These are phyloP conservation scores for Nitzschia putrida DNA, from an alignment of 108 stramenopile genomes.

Conservation along the genomic window DNA sequence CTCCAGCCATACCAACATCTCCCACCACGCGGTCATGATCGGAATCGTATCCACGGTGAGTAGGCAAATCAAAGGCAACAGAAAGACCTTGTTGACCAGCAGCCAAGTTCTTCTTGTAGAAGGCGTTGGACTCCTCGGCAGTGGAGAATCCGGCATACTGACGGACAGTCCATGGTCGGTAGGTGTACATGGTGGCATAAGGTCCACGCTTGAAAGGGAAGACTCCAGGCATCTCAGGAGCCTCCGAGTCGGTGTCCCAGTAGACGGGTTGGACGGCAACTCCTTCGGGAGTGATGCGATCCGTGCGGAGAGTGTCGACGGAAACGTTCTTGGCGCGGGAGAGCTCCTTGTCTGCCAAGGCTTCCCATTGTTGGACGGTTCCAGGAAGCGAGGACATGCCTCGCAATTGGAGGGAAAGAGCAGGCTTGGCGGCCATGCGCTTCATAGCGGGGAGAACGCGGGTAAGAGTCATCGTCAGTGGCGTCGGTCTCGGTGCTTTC, in stretches of 20 bases:
- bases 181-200: conserved; percentile 98
- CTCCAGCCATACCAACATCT: conserved; percentile 99
- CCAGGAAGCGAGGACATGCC: conserved; percentile 10
- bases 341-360: conserved; percentile 71
- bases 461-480: too few species aligned
- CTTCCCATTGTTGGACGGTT: conserved; percentile 63
- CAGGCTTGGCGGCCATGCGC: too few species aligned
- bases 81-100: conserved; percentile 95
- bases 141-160: conserved; percentile 98
- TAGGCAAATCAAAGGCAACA: conserved; percentile 97
- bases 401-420: not conserved
- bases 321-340: conserved; percentile 47
- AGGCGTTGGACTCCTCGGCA: conserved; percentile 95
- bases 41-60: conserved; percentile 97
- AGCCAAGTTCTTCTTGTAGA: conserved; percentile 87
- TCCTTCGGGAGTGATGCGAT: conserved; percentile 80
- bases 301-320: conserved; percentile 61
- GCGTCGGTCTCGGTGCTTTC: too few species aligned
- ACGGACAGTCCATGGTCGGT: conserved; percentile 80
- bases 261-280: conserved; percentile 94
- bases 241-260: conserved; percentile 60
- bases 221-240: conserved; percentile 86
- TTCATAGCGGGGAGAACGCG: too few species aligned
- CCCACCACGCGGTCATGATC: conserved; percentile 95
- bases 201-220: conserved; percentile 97